phyloP scores from a whole-genome alignment of 345 rosid genomes.

The Euphorbia peplus region DNA sequence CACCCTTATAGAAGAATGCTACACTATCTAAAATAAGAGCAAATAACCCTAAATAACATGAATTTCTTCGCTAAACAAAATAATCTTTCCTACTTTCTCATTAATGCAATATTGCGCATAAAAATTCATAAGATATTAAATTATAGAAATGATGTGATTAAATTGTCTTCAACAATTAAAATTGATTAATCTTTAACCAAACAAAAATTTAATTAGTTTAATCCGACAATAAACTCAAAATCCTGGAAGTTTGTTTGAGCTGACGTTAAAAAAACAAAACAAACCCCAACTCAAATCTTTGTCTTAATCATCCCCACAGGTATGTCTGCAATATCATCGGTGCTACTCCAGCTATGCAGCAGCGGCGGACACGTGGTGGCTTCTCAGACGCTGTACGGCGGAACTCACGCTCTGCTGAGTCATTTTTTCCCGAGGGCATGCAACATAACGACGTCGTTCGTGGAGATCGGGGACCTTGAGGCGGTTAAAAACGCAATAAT shows the following conservation, averaged over 20 bases:
- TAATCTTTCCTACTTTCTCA: too few species aligned
- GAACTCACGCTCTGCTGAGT: constrained; percentile 83
- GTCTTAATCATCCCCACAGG: constrained; percentile 36
- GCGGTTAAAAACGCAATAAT: constrained; percentile 57
- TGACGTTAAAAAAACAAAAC: neutral
- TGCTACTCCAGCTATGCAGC: constrained; percentile 83
- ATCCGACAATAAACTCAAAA: too few species aligned
- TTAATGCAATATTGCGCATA: too few species aligned
- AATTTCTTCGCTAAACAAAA: too few species aligned
- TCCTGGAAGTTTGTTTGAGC: neutral
- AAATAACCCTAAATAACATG: too few species aligned
- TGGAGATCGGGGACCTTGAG: constrained; percentile 55
- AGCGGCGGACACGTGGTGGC: constrained; percentile 98
- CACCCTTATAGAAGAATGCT: too few species aligned
- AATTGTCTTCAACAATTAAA: too few species aligned
- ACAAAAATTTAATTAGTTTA: too few species aligned
- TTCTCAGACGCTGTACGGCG: constrained; percentile 70
- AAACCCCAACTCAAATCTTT: neutral
- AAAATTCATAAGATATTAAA: too few species aligned
- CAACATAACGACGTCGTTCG: constrained; percentile 84
- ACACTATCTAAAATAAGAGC: too few species aligned
- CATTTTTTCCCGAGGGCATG: constrained; percentile 81
- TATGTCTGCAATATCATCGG: constrained; percentile 94
- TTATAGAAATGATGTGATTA: too few species aligned
- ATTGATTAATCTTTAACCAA: too few species aligned